These are phyloP conservation scores for Vigna trinervia DNA, from an alignment of 306 rosid species.

Conservation along the genomic window DNA sequence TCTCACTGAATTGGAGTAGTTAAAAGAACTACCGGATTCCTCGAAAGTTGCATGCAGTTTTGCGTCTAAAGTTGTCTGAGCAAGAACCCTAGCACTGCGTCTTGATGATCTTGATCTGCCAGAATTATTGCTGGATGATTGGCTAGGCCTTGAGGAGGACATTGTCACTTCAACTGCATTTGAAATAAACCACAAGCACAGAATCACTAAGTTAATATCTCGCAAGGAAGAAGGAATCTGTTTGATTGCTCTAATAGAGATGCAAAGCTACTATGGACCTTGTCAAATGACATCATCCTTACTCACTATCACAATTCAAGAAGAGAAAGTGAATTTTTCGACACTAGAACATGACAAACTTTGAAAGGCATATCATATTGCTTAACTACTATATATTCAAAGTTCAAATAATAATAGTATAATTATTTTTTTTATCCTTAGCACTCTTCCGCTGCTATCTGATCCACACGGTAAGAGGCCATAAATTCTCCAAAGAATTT, in stretches of 20 bases:
- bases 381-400: neutral
- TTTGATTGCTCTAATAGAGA: neutral
- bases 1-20: constrained; percentile 81
- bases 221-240: constrained; percentile 18
- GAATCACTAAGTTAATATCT: neutral
- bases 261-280: constrained; percentile 5
- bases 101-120: constrained; percentile 57
- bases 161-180: constrained; percentile 56
- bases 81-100: constrained; percentile 68
- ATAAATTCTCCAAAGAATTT: constrained; percentile 1
- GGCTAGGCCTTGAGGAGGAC: constrained; percentile 76
- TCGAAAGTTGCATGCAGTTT: constrained; percentile 79
- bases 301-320: neutral
- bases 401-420: neutral
- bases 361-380: neutral
- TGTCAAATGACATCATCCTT: neutral
- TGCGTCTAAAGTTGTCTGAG: constrained; percentile 85
- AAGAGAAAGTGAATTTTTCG: constrained; percentile 11
- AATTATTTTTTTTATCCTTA: neutral
- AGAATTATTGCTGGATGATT: constrained; percentile 66
- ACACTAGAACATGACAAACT: neutral
- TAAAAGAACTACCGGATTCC: constrained; percentile 75
- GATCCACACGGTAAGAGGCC: constrained; percentile 4
- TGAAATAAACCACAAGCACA: constrained; percentile 15
- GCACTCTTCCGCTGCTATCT: neutral